Conservation (phyloP, 257 asterid species). For the Solanum chiquidenum region DNA sequence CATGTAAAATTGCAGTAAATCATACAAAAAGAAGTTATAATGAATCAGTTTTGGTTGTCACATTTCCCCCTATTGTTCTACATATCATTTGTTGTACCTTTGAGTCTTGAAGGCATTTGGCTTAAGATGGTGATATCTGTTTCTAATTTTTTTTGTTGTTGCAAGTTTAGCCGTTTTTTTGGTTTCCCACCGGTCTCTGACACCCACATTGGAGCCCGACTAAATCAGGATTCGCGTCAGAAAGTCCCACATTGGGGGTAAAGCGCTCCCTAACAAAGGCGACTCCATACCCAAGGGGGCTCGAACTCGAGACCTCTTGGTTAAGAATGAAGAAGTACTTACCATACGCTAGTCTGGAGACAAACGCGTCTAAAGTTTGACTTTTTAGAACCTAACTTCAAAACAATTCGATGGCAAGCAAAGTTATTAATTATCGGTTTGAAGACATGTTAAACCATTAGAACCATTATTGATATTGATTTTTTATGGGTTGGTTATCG, state of each 20-base stretch:
- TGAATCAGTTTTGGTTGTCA: background rate
- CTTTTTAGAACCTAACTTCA: background rate
- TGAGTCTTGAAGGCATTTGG: background rate
- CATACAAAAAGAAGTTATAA: background rate
- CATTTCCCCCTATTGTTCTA: background rate
- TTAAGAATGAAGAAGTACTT: background rate
- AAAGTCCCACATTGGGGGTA: background rate
- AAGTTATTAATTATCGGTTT: background rate
- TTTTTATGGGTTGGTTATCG: background rate
- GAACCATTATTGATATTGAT: background rate
- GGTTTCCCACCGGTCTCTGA: fast-evolving
- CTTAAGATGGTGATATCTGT: background rate
- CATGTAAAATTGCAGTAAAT: background rate
- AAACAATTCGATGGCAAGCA: background rate
- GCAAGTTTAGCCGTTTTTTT: background rate
- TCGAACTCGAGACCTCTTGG: background rate
- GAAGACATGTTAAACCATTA: background rate
- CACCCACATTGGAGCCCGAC: background rate
- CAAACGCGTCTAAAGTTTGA: background rate
- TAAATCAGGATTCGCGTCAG: fast-evolving
- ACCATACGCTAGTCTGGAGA: background rate
- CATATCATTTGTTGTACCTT: background rate
- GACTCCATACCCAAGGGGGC: fast-evolving
- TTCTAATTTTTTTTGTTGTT: background rate
- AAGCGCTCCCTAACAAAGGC: background rate